These are phyloP conservation scores for Neotropicomus parvogracilis DNA, from an alignment of 1,284 basidiomycete genomes.

Conservation along the genomic window DNA sequence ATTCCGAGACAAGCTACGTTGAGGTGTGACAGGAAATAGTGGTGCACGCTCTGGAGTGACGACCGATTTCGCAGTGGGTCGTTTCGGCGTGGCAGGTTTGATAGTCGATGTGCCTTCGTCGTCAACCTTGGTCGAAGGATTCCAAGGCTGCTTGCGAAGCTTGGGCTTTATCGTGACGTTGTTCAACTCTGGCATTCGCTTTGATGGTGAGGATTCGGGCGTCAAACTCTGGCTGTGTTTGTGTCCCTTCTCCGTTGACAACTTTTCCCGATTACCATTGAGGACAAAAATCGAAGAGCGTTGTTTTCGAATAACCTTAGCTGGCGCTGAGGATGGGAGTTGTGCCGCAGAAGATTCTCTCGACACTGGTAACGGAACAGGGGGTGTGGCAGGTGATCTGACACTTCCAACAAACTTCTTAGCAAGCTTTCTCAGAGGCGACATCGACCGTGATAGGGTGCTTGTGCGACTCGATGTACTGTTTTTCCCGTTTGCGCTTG, in stretches of 20 bases:
- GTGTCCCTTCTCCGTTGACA: constrained; percentile 53
- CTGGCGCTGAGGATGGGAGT: constrained; percentile 53
- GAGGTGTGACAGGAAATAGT: constrained; percentile 46
- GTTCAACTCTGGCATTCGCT: constrained; percentile 35
- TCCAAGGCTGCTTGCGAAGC: constrained; percentile 58
- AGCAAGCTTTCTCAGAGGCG: constrained; percentile 73
- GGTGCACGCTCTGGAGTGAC: constrained; percentile 43
- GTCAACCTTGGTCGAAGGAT: constrained; percentile 71
- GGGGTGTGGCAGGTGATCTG: constrained; percentile 47
- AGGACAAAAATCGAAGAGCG: constrained; percentile 59
- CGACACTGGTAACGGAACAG: constrained; percentile 34
- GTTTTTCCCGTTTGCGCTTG: constrained; percentile 43
- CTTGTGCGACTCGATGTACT: constrained; percentile 49
- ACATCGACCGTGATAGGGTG: constrained; percentile 67
- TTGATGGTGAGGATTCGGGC: constrained; percentile 58
- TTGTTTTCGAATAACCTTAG: constrained; percentile 46
- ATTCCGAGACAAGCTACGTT: constrained; percentile 61
- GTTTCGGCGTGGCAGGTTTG: constrained; percentile 49
- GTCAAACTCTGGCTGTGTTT: constrained; percentile 69
- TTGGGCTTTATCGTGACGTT: constrained; percentile 44
- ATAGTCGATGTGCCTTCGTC: constrained; percentile 46
- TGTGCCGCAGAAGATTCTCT: constrained; percentile 25
- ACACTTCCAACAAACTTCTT: constrained; percentile 55
- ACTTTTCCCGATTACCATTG: constrained; percentile 35
- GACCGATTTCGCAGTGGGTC: constrained; percentile 44